Conservation (phyloP, 768 basidiomycete species). For the Chiua virens region DNA sequence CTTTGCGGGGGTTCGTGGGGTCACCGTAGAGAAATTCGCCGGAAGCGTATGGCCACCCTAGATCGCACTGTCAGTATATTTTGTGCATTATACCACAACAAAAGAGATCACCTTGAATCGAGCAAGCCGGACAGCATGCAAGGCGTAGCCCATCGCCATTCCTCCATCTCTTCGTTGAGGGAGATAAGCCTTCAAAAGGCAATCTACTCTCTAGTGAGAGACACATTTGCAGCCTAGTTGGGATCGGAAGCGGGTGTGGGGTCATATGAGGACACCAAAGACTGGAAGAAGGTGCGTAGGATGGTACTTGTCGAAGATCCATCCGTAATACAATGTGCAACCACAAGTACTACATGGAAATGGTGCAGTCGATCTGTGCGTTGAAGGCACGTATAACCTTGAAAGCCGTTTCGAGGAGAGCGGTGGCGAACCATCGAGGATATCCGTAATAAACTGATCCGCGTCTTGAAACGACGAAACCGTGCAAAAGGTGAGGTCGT, state of each 20-base stretch:
- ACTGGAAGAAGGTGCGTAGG: slow-evolving; percentile 44
- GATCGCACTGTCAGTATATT: background rate
- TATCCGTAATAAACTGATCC: slow-evolving; percentile 26
- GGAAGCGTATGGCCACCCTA: slow-evolving; percentile 60
- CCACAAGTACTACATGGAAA: slow-evolving; percentile 44
- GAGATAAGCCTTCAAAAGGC: slow-evolving; percentile 30
- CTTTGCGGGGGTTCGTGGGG: slow-evolving; percentile 40
- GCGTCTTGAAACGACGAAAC: slow-evolving; percentile 38
- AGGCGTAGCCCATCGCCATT: slow-evolving; percentile 42
- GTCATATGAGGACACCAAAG: slow-evolving; percentile 25
- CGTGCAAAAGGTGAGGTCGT: slow-evolving; percentile 38
- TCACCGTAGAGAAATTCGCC: slow-evolving; percentile 35
- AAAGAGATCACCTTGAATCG: slow-evolving; percentile 36
- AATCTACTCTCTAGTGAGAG: slow-evolving; percentile 39
- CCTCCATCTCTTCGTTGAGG: slow-evolving; percentile 44
- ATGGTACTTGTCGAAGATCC: slow-evolving; percentile 45
- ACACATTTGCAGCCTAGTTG: slow-evolving; percentile 40
- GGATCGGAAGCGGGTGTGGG: slow-evolving; percentile 22
- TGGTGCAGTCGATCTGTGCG: slow-evolving; percentile 39
- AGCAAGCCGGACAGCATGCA: slow-evolving; percentile 32
- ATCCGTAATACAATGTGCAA: slow-evolving; percentile 53
- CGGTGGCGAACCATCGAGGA: slow-evolving; percentile 36
- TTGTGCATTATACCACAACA: background rate
- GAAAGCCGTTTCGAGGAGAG: slow-evolving; percentile 30
- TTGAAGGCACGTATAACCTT: slow-evolving; percentile 32